Evolutionary conservation across 2,329 filamentous ascomycete species (phyloP).

Genomic region (Xylariaceae sp.): DNA sequence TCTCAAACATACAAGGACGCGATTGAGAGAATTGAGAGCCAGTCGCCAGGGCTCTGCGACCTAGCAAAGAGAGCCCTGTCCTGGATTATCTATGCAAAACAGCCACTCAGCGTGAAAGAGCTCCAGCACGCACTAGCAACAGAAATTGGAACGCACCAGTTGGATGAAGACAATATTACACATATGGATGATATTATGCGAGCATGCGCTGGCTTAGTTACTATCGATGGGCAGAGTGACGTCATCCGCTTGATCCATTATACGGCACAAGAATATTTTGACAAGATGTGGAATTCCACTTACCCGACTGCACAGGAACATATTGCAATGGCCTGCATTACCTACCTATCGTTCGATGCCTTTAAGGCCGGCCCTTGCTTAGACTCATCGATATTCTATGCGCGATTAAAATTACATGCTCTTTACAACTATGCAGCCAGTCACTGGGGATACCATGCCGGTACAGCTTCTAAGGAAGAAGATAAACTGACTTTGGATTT

Average conservation of each 20-base stretch:
- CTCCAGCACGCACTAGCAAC: slow-evolving; percentile 51
- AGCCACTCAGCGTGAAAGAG: slow-evolving; percentile 43
- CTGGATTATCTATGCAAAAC: slow-evolving; percentile 49
- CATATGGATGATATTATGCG: slow-evolving; percentile 45
- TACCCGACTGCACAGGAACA: slow-evolving; percentile 41
- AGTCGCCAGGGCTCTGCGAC: slow-evolving; percentile 38
- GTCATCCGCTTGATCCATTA: slow-evolving; percentile 54
- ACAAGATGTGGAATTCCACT: slow-evolving; percentile 23
- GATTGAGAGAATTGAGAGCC: slow-evolving; percentile 50
- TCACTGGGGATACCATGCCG: slow-evolving; percentile 25
- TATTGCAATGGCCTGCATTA: slow-evolving; percentile 42
- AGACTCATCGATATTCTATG: neutral
- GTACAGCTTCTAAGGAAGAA: neutral
- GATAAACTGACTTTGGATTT: neutral
- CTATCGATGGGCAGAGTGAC: slow-evolving; percentile 47
- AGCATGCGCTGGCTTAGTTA: slow-evolving; percentile 51
- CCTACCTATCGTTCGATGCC: slow-evolving; percentile 45
- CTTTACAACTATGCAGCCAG: slow-evolving; percentile 21
- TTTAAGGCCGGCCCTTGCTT: neutral
- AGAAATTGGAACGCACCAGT: slow-evolving; percentile 29
- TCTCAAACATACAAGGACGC: slow-evolving; percentile 49
- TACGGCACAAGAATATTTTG: slow-evolving; percentile 54
- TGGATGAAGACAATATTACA: slow-evolving; percentile 47
- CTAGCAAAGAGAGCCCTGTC: slow-evolving; percentile 47
- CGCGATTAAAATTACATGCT: slow-evolving; percentile 1